phyloP scores from a whole-genome alignment of 2,329 filamentous ascomycete species.

The Raffaelea albimanens region DNA sequence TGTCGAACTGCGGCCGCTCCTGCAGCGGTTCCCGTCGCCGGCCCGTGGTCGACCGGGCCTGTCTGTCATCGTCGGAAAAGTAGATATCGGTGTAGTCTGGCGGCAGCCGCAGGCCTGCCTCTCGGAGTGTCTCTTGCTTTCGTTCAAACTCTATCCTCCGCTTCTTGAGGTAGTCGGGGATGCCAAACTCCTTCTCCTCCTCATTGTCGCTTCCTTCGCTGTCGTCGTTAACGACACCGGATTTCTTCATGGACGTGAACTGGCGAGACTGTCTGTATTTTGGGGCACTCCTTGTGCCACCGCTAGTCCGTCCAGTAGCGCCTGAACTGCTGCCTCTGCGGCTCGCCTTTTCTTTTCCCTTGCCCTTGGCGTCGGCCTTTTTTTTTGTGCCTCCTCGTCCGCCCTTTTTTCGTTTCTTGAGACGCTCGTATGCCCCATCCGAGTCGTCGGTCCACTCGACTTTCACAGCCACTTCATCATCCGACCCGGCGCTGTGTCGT shows the following conservation, averaged over 20 bases:
- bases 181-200: conserved; percentile 24
- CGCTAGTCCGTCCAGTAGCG: neutral
- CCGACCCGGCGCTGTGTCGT: conserved; percentile 17
- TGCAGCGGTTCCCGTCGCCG: conserved; percentile 26
- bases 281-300: neutral
- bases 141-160: conserved; percentile 63
- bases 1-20: conserved; percentile 61
- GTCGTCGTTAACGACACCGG: neutral
- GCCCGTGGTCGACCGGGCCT: neutral
- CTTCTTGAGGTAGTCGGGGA: conserved; percentile 64
- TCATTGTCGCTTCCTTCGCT: conserved; percentile 1
- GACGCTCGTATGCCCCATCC: conserved; percentile 51
- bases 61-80: conserved; percentile 56
- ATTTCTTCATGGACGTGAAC: neutral
- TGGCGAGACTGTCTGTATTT: too few relatives aligned
- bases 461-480: conserved; percentile 31
- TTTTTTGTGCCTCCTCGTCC: conserved; percentile 29
- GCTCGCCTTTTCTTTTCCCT: conserved; percentile 29
- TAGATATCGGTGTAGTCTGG: conserved; percentile 67
- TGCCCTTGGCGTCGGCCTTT: conserved; percentile 21
- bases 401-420: conserved; percentile 50
- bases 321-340: conserved; percentile 3
- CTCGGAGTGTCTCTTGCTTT: conserved; percentile 46
- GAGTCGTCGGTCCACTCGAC: conserved; percentile 47
- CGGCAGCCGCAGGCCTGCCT: conserved; percentile 64